Evolutionary conservation across 2,329 filamentous ascomycete genomes (phyloP), one percentile per base, ranked within the genome.

Genomic region (Rugonectria rugulosa): DNA sequence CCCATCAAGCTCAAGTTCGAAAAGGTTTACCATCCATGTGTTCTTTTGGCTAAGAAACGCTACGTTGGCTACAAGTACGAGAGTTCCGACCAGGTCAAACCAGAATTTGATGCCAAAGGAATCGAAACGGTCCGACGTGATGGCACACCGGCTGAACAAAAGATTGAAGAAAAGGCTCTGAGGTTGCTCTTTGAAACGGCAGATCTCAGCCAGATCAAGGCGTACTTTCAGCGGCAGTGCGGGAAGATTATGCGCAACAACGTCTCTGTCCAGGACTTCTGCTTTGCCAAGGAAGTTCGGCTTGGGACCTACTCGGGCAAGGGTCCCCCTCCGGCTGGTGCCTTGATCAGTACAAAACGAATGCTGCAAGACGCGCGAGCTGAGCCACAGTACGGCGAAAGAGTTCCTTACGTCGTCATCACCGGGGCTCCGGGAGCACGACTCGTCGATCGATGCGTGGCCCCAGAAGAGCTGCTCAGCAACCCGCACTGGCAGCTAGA

Each of bases 31-130:
- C 90, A 96, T 61, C 95, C 96, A 0, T 98, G 94, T 70, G 87
- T 98, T 0, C 81, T 99, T 5, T 82, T 99, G 0, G 92, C 96
- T 15, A 99, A 99, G 78, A 99, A 99, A 71, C 89, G 95, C 51
- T 99, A 99, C 66, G 96, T 98, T 4, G 96, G 96, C 6, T 97
- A 97, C 80, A 97, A 97, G 72, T 99, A 96, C 75, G 95, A 99
- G 70, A 85, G 81, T 62, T 84, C 83, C 31, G 79, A 83, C 14
- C 95, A 99, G 70, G 77, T 72, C 8, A 86, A 88, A 62, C 94
- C 95, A 1, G 90, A 96, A 1, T 98, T 98, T 63, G 96, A 99
- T 71, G 96, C 95, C 53, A 99, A 99, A 73, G 95, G 96, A 24
- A 99, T 98, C 61, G 96, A 99, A 78, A 99, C 96, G 0, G 94